Base-by-base conservation (phyloP, 345 rosid genomes). In the Cardamine occulta region DNA sequence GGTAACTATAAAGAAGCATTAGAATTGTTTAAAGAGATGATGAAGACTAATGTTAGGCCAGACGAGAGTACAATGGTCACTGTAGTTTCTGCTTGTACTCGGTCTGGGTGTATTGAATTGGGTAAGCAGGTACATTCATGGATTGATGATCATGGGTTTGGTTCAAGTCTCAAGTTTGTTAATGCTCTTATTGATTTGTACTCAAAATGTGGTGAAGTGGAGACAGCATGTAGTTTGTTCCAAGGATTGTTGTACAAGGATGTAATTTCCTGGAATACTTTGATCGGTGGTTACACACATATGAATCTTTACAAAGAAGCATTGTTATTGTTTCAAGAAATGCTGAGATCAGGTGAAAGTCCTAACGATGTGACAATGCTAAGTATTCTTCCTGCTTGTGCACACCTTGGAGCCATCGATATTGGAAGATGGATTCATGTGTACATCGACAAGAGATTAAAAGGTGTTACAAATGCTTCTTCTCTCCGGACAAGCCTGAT, bases 161-260 rank as follows among this genome's bases (percentile, higher is more conserved):
- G 76, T 45, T 83, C 77, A 15, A 82, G 74, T 78, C 75, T 78
- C 45, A 81, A 80, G 65, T 67, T 88, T 57, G 78, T 80, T 64
- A 88, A 86, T 74, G 88, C 81, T 1, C 89, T 92, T 31, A 80
- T 88, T n/a, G 93, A 86, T 70, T 84, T 92, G 88, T 88, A 86
- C 79, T 80, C 86, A 12, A 87, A 86, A 72, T 87, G 88, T 73
- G 89, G 88, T 47, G 83, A 86, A 34, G 13, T 82, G 49, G 82
- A 75, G n/a, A 75, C 37, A 70, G 84, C 87, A 7, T 77, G 51
- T 39, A 61, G 39, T 62, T 76, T 88, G 82, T 88, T 89, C 51
- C 80, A 84, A 37, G 65, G 73, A 32, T 67, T 84, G 59, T 37
- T 17, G n/a, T 21, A 47, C 60, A 88, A 79, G 73, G 86, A 86